Conservation (phyloP, 768 basidiomycete species). For the Wakefieldia striispora region DNA sequence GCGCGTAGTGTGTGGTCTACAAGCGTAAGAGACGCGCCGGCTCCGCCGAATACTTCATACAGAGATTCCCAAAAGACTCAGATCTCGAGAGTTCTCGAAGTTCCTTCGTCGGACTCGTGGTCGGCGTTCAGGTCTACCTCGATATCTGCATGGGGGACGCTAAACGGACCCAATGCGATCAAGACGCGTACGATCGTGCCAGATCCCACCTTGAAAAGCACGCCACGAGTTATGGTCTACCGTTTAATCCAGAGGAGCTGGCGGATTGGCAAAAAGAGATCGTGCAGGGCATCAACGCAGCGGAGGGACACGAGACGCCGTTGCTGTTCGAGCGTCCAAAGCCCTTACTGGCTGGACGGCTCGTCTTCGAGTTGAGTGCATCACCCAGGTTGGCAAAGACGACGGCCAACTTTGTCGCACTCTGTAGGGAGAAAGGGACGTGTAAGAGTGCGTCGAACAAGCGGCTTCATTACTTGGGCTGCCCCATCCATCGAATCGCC, state of each 20-base stretch:
- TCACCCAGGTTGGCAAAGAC: conserved; percentile 45
- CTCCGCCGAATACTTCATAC: too few species aligned
- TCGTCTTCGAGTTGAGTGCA: conserved; percentile 41
- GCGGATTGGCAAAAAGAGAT: conserved; percentile 44
- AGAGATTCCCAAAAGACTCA: too few species aligned
- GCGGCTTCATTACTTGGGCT: conserved; percentile 41
- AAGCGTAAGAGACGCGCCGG: too few species aligned
- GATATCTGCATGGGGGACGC: conserved; percentile 44
- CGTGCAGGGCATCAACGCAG: conserved; percentile 41
- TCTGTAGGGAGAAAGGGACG: conserved; percentile 44
- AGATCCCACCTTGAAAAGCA: conserved; percentile 36
- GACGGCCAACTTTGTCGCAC: conserved; percentile 45
- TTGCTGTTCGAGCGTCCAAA: conserved; percentile 36
- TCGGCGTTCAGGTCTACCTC: conserved; percentile 29
- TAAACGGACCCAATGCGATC: conserved; percentile 22
- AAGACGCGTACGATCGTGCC: conserved; percentile 33
- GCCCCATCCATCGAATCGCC: conserved; percentile 46
- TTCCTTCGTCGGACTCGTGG: conserved; percentile 6
- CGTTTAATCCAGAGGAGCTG: conserved; percentile 37
- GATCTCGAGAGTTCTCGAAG: too few species aligned
- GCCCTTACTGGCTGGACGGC: conserved; percentile 39
- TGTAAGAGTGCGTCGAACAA: conserved; percentile 48
- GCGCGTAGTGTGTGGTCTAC: too few species aligned
- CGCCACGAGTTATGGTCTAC: conserved; percentile 42
- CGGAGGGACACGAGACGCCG: conserved; percentile 26